phyloP scores from a whole-genome alignment of 345 rosid species.

The Adansonia digitata region DNA sequence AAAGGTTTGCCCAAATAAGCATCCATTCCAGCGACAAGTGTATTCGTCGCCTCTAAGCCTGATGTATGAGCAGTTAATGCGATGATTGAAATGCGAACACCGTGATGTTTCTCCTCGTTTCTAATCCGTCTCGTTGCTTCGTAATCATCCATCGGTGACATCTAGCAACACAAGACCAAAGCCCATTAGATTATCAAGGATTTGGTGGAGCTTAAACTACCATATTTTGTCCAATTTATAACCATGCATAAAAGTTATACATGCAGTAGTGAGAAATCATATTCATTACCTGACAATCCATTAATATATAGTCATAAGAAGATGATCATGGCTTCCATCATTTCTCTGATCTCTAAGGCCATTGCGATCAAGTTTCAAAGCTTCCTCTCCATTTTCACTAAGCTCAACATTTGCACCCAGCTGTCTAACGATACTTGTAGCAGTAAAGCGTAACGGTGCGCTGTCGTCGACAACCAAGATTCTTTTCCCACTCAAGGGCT shows the following conservation, averaged over 20 bases:
- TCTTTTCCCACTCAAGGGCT: constrained; percentile 51
- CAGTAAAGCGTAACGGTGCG: constrained; percentile 14
- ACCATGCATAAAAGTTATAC: not conserved
- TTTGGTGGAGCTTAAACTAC: not conserved
- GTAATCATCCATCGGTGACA: constrained; percentile 69
- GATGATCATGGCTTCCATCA: constrained; percentile 12
- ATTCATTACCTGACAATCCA: constrained; percentile 75
- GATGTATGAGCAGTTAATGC: constrained; percentile 57
- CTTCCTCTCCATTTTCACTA: constrained; percentile 56
- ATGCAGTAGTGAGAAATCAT: not conserved
- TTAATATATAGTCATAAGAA: constrained; percentile 61
- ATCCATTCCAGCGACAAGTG: constrained; percentile 61
- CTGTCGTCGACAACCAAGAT: constrained; percentile 62
- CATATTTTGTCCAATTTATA: not conserved
- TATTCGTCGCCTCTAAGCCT: constrained; percentile 40
- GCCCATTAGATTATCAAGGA: not conserved
- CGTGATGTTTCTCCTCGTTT: constrained; percentile 40
- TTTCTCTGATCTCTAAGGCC: constrained; percentile 23
- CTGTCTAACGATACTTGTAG: constrained; percentile 17
- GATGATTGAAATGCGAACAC: constrained; percentile 58
- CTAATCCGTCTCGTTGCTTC: constrained; percentile 63
- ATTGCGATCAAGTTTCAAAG: constrained; percentile 33
- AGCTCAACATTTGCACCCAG: constrained; percentile 51
- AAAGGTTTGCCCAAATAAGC: constrained; percentile 41
- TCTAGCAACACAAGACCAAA: constrained; percentile 27